Evolutionary conservation across 495 filamentous ascomycete genomes (phyloP), one percentile per base, ranked within the genome.

Genomic region (Delitschia confertaspora): DNA sequence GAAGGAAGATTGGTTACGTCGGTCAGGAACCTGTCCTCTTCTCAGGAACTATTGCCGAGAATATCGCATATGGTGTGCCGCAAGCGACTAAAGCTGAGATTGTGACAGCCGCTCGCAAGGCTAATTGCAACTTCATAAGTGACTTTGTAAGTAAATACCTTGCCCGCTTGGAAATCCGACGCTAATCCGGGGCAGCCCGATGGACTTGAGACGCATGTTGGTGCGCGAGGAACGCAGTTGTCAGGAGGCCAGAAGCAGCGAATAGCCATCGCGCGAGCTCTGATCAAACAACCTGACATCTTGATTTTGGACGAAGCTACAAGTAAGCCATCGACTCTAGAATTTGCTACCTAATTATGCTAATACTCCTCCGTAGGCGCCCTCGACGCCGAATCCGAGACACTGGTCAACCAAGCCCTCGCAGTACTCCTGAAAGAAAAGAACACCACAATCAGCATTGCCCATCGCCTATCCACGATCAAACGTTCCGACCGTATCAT

Each of bases 191-290:
- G 20, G 30, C 29, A 77, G 73, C 91, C 89, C 0, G 87, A 96
- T 44, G 91, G 91, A 5, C 76, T 98, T 7, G 89, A 96, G 53
- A 98, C 91, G 3, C 80, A 82, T 37, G 91, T 95, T 6, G 91
- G 91, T 35, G 83, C 91, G 13, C 78, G 91, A 27, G 91, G 91
- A 17, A 86, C 91, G 2, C 91, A 95, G 61, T 71, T 99, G 5
- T 94, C 87, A 6, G 91, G 91, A 24, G 91, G 91, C 1, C 91
- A 98, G 63, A 96, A 96, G 64, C 93, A 96, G 60, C 83, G 91
- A 43, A 95, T 99, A 56, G 93, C 91, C 18, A 96, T 98, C 63
- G 91, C 91, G 0, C 75, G 91, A 35, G 91, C 91, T 6, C 71
- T 98, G 16, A 80, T 98, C 55, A 96, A 96, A 65, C 78, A 94